Base-by-base conservation (phyloP, 305 asterid genomes). In the Nicotiana rustica region DNA sequence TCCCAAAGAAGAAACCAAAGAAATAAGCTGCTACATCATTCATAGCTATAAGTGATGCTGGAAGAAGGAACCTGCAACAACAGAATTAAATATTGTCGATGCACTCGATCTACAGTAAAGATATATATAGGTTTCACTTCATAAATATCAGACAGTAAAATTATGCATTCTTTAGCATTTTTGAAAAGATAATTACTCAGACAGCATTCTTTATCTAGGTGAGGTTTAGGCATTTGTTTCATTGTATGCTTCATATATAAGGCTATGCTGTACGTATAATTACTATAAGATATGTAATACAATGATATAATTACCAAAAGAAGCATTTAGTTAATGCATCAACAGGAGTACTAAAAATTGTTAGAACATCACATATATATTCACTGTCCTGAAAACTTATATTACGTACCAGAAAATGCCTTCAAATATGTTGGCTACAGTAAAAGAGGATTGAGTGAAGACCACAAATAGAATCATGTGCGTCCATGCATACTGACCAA, bases 401-500 rank as follows among this genome's bases (percentile, higher is more conserved):
- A 78, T 88, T 92, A 25, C 29, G 29, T 29, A 95, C 98, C 98
- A 96, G 89, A 96, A 93, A 79, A 95, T 95, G 87, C 99, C 99
- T 89, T 96, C 98, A 59, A 95, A 93, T 71, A 96, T 95, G 86
- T 93, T 96, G 77, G 97, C 98, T 83, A 95, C 98, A 1, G 98
- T 95, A 84, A 97, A 97, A 60, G 99, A 88, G 33, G 99, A 97
- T 85, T 97, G 98, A 0, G 96, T 89, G 87, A 97, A 95, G 79
- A 97, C 98, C 90, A 95, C 97, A 86, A 97, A 93, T 84, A 97
- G 88, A 85, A 95, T 94, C 99, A 96, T 97, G 69, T 95, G 99
- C 0, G 98, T 97, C 98, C 98, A 97, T 1, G 99, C 98, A 87
- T 93, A 97, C 85, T 97, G 99, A 83, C 99, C 91, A 83, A 97